phyloP scores from a whole-genome alignment of 306 rosid species.

The Lathyrus oleraceus region DNA sequence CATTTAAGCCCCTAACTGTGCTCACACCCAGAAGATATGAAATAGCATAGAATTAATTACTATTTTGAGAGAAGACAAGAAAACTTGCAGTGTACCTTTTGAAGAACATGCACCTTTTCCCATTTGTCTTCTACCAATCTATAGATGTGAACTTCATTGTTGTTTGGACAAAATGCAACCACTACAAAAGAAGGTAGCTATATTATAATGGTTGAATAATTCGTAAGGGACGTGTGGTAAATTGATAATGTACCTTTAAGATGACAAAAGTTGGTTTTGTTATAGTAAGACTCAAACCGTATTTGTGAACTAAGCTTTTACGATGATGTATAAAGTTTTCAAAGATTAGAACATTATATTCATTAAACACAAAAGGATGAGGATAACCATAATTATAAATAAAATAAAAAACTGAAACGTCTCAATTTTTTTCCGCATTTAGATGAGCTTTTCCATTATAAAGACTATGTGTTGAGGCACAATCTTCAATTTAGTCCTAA shows the following conservation, averaged over 20 bases:
- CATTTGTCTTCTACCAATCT: slow-evolving; percentile 79
- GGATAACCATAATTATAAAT: not conserved
- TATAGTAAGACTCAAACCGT: slow-evolving; percentile 14
- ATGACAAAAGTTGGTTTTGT: slow-evolving; percentile 13
- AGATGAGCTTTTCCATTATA: not conserved
- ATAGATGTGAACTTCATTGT: slow-evolving; percentile 88
- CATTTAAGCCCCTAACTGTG: not conserved
- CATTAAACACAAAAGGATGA: not conserved
- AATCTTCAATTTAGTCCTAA: slow-evolving; percentile 17
- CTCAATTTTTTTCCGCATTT: not conserved
- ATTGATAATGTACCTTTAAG: not conserved
- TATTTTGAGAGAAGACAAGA: slow-evolving; percentile 18
- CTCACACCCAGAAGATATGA: slow-evolving; percentile 9
- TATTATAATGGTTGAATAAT: slow-evolving; percentile 17
- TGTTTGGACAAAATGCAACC: slow-evolving; percentile 95
- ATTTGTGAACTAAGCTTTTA: not conserved
- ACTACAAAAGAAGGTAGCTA: slow-evolving; percentile 50
- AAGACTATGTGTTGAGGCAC: not conserved
- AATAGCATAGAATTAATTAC: not conserved
- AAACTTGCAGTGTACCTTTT: slow-evolving; percentile 60
- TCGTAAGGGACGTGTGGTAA: slow-evolving; percentile 3
- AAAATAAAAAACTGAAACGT: not conserved
- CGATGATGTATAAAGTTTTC: not conserved
- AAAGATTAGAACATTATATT: not conserved
- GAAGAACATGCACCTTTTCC: slow-evolving; percentile 92